Evolutionary conservation across 306 rosid species (phyloP).

Genomic region (Hippophae tibetana): DNA sequence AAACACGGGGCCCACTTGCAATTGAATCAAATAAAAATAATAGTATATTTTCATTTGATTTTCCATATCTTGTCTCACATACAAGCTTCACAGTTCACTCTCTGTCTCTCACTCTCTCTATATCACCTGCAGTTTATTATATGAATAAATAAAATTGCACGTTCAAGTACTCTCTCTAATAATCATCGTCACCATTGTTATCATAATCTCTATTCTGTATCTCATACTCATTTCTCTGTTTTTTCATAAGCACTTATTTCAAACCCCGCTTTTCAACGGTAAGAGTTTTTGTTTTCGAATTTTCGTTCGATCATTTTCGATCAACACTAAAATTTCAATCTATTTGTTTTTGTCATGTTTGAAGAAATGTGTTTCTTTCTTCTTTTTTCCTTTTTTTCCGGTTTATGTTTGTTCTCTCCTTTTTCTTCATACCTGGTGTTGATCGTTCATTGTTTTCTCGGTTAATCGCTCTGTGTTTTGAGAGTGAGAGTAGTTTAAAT

Average conservation of each 20-base stretch:
- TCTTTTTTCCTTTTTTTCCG: constrained; percentile 3
- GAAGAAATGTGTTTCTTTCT: constrained; percentile 2
- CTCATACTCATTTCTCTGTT: background rate
- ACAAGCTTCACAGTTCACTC: too few species aligned
- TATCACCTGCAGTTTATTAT: too few species aligned
- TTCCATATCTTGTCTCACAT: too few species aligned
- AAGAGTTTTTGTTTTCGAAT: background rate
- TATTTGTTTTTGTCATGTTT: background rate
- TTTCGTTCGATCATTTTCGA: constrained; percentile 33
- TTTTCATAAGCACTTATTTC: too few species aligned
- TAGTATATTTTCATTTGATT: constrained; percentile 10
- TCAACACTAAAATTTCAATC: constrained; percentile 25
- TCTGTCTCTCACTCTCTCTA: too few species aligned
- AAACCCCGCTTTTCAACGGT: background rate
- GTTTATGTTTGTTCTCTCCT: constrained; percentile 3
- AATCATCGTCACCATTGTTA: background rate
- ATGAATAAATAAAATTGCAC: too few species aligned
- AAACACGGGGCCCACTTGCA: constrained; percentile 31
- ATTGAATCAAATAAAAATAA: constrained; percentile 2
- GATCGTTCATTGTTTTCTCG: background rate
- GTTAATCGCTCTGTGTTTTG: constrained; percentile 5
- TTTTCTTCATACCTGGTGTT: too few species aligned
- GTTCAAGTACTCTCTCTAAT: too few species aligned
- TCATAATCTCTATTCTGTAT: background rate
- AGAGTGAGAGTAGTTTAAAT: background rate